Conservation (phyloP, 176 grass and related monocot species). For the Juncus effusus region DNA sequence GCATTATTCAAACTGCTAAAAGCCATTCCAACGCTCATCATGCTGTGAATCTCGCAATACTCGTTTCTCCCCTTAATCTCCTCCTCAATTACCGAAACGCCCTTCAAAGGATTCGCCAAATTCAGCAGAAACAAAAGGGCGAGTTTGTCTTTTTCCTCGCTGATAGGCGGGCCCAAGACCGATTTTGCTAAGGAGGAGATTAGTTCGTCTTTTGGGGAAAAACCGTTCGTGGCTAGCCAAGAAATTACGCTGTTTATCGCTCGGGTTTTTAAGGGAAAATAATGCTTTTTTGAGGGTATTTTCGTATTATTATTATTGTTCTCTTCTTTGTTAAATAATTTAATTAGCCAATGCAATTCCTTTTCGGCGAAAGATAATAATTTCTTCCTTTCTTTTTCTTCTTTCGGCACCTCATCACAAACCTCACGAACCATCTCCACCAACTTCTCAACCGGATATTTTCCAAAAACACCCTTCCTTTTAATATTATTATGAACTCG, state of each 20-base stretch:
- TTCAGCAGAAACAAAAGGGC: slow-evolving; percentile 75
- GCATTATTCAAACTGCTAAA: slow-evolving; percentile 89
- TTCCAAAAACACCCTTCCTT: slow-evolving; percentile 32
- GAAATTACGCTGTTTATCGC: slow-evolving; percentile 57
- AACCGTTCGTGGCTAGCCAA: slow-evolving; percentile 61
- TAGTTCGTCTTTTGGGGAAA: slow-evolving; percentile 69
- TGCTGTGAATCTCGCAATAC: slow-evolving; percentile 78
- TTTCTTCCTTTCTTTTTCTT: slow-evolving; percentile 67
- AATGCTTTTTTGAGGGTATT: slow-evolving; percentile 37
- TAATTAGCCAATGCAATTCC: slow-evolving; percentile 81
- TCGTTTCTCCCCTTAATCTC: slow-evolving; percentile 62
- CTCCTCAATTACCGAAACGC: slow-evolving; percentile 85
- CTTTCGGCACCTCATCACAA: slow-evolving; percentile 47
- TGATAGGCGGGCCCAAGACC: slow-evolving; percentile 60
- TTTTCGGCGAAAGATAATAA: slow-evolving; percentile 55
- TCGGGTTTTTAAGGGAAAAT: slow-evolving; percentile 47
- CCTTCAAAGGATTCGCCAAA: slow-evolving; percentile 81
- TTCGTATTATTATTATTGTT: slow-evolving; percentile 46
- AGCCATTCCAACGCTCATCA: slow-evolving; percentile 86
- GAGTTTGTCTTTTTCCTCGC: slow-evolving; percentile 66
- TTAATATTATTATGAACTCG: slow-evolving; percentile 32
- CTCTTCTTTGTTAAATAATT: slow-evolving; percentile 53
- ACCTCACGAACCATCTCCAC: slow-evolving; percentile 65
- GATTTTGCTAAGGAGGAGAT: slow-evolving; percentile 67
- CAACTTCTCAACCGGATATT: slow-evolving; percentile 38